Conservation (phyloP, 306 rosid genomes). For the Vigna mungo region DNA sequence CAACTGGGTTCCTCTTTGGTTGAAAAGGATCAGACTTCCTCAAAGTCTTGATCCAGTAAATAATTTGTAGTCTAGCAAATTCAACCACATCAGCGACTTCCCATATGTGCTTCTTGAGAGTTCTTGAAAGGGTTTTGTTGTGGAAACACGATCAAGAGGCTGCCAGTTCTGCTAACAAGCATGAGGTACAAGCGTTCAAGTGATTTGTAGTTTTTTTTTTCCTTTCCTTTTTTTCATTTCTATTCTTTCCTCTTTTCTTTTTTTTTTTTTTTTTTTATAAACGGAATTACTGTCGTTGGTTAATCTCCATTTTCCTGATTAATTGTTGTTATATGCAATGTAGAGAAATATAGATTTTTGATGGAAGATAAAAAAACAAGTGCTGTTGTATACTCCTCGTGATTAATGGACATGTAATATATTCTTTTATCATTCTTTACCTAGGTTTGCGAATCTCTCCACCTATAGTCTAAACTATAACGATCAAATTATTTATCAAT, state of each 20-base stretch:
- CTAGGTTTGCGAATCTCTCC: constrained; percentile 5
- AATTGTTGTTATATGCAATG: constrained; percentile 46
- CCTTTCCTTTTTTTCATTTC: not conserved
- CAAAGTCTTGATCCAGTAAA: constrained; percentile 52
- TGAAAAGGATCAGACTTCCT: constrained; percentile 53
- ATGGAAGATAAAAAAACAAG: constrained; percentile 37
- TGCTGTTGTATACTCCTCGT: constrained; percentile 35
- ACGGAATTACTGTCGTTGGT: constrained; percentile 28
- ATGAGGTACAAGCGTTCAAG: constrained; percentile 37
- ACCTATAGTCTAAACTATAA: constrained; percentile 1
- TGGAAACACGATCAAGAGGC: constrained; percentile 42
- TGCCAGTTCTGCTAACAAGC: constrained; percentile 43
- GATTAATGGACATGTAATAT: constrained; percentile 32
- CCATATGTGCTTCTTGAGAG: constrained; percentile 36
- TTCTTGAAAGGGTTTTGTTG: constrained; percentile 47
- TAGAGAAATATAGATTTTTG: constrained; percentile 48
- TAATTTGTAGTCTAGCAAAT: constrained; percentile 46
- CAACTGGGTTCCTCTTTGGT: constrained; percentile 82
- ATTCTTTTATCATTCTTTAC: constrained; percentile 28
- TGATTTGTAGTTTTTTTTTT: not conserved
- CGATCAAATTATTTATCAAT: too few relatives aligned
- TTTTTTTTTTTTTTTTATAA: not conserved
- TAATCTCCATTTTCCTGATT: constrained; percentile 34
- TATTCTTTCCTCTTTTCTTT: not conserved
- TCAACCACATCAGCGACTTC: constrained; percentile 36